Evolutionary conservation across 1,284 basidiomycete genomes (phyloP).

Genomic region (Moniliella sp.): DNA sequence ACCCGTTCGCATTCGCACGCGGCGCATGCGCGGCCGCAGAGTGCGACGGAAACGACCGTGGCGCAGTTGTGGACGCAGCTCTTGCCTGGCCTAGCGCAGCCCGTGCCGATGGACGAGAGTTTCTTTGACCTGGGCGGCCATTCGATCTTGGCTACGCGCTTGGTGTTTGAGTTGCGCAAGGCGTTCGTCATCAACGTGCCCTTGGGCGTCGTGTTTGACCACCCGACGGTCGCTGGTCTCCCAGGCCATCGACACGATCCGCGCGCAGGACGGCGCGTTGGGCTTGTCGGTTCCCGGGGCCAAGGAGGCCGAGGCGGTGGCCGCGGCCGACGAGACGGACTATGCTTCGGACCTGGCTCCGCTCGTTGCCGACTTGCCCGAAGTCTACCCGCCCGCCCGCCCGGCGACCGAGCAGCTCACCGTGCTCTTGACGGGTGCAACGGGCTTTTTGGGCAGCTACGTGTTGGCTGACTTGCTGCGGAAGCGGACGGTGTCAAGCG

Average conservation of each 20-base stretch:
- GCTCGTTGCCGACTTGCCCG: slow-evolving; percentile 38
- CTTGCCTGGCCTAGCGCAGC: slow-evolving; percentile 56
- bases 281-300: slow-evolving; percentile 1
- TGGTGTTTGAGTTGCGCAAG: slow-evolving; percentile 91
- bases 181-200: slow-evolving; percentile 74
- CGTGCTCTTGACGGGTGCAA: slow-evolving; percentile 84
- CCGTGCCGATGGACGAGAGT: slow-evolving; percentile 69
- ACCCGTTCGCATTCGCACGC: slow-evolving; percentile 7
- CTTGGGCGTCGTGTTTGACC: slow-evolving; percentile 73
- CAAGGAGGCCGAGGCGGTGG: slow-evolving; percentile 9
- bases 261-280: slow-evolving; percentile 4
- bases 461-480: slow-evolving; percentile 59
- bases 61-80: slow-evolving; percentile 56
- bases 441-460: slow-evolving; percentile 89
- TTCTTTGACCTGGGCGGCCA: slow-evolving; percentile 98
- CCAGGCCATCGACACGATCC: slow-evolving; percentile 44
- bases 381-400: slow-evolving; percentile 5
- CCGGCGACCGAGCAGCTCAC: slow-evolving; percentile 37
- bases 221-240: slow-evolving; percentile 64
- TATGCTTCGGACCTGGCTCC: slow-evolving; percentile 62
- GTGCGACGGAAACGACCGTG: slow-evolving; percentile 57
- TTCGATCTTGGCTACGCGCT: slow-evolving; percentile 84
- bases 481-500: slow-evolving; percentile 49
- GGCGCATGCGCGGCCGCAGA: slow-evolving; percentile 35
- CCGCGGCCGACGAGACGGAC: slow-evolving; percentile 21